A percentile compares a stretch with the other conserved stretches of the same genome.
phyloP scores from a whole-genome alignment of 345 rosid genomes.

The Citropsis articulata region DNA sequence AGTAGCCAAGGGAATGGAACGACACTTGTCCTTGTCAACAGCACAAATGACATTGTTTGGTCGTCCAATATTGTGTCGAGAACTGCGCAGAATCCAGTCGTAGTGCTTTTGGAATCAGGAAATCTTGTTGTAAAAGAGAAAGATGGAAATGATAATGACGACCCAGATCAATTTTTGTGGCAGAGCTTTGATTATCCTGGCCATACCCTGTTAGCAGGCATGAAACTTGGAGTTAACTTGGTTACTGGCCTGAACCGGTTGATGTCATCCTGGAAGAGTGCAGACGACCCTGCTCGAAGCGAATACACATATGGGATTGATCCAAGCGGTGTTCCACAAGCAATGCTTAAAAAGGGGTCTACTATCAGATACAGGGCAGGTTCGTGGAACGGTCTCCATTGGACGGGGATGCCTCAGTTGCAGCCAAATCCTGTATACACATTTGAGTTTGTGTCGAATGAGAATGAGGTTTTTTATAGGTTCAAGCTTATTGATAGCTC shows the following conservation, averaged over 20 bases:
- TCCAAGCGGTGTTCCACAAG: constrained; percentile 38
- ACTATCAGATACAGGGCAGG: constrained; percentile 34
- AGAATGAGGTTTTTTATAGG: no score
- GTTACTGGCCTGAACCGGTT: constrained; percentile 26
- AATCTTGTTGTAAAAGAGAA: no score
- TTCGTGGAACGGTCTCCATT: constrained; percentile 47
- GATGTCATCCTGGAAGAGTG: constrained; percentile 37
- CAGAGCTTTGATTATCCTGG: no score
- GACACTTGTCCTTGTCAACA: constrained; percentile 18
- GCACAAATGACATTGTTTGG: constrained; percentile 25
- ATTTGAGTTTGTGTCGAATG: constrained; percentile 6
- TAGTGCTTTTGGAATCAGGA: no score
- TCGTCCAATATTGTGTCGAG: constrained; percentile 24
- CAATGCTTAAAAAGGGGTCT: constrained; percentile 17
- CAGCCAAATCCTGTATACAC: constrained; percentile 3
- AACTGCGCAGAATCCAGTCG: neutral
- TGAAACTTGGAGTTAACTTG: constrained; percentile 47
- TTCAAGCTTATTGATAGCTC: neutral
- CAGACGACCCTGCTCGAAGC: constrained; percentile 39
- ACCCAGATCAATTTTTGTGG: no score
- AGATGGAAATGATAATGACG: no score
- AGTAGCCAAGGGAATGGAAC: constrained; percentile 6
- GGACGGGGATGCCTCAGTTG: constrained; percentile 14
- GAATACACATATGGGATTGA: constrained; percentile 28
- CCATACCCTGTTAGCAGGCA: constrained; percentile 29